A percentile compares a stretch with the other conserved stretches of the same genome.
phyloP scores from a whole-genome alignment of 345 rosid genomes.

The Boechera retrofracta region DNA sequence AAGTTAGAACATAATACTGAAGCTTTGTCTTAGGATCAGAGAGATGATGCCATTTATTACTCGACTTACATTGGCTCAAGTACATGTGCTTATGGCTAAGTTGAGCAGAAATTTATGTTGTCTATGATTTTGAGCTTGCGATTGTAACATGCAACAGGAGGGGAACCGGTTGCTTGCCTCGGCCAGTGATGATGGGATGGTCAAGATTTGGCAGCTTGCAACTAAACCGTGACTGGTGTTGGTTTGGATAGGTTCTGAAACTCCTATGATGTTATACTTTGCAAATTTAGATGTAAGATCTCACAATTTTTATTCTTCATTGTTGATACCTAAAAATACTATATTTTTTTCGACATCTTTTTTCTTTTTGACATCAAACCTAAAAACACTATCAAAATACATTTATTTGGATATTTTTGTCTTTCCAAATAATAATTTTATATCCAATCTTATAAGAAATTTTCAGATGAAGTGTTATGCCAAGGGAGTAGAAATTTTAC shows the following conservation, averaged over 20 bases:
- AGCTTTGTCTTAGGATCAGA: slow-evolving; percentile 21
- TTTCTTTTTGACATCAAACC: too few relatives aligned
- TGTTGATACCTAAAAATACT: too few relatives aligned
- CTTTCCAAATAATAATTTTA: too few relatives aligned
- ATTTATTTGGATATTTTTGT: too few relatives aligned
- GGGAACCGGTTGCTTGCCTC: slow-evolving; percentile 69
- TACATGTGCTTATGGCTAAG: not conserved
- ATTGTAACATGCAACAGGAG: slow-evolving; percentile 29
- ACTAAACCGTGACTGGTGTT: slow-evolving; percentile 41
- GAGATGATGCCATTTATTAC: not conserved
- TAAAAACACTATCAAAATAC: too few relatives aligned
- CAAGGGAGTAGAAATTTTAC: too few relatives aligned
- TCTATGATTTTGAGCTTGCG: slow-evolving; percentile 22
- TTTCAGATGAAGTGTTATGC: too few relatives aligned
- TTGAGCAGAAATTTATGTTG: not conserved
- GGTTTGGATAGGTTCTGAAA: slow-evolving; percentile 19
- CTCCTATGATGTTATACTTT: slow-evolving; percentile 18
- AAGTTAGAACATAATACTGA: slow-evolving; percentile 11
- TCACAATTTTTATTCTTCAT: too few relatives aligned
- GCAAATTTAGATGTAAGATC: too few relatives aligned
- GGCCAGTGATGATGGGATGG: slow-evolving; percentile 77
- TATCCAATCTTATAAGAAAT: too few relatives aligned
- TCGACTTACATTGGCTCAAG: not conserved
- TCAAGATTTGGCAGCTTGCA: slow-evolving; percentile 78
- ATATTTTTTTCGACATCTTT: too few relatives aligned